These are phyloP conservation scores for Lachnellula arida DNA, from an alignment of 2,329 filamentous ascomycete genomes.

Conservation along the genomic window DNA sequence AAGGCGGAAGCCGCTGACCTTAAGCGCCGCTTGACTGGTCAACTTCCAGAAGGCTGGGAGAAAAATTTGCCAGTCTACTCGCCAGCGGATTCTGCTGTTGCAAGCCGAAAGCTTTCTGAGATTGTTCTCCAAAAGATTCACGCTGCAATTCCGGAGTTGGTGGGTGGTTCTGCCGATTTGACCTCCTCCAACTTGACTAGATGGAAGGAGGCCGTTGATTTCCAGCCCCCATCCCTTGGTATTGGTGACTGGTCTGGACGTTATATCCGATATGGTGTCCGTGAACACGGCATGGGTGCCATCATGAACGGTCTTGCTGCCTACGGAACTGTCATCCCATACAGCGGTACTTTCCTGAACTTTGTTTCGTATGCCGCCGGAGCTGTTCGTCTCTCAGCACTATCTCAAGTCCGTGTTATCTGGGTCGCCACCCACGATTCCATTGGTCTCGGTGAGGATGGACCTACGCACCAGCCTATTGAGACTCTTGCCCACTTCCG, in stretches of 20 bases:
- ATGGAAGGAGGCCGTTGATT: conserved; percentile 96
- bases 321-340: conserved; percentile 92
- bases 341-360: conserved; percentile 96
- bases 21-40: conserved; percentile 69
- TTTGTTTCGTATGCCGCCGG: conserved; percentile 98
- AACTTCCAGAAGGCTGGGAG: conserved; percentile 95
- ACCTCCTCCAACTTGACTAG: conserved; percentile 98
- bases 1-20: conserved; percentile 77
- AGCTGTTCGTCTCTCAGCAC: conserved; percentile 86
- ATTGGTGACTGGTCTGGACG: conserved; percentile 89
- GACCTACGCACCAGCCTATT: conserved; percentile 97
- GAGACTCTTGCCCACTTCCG: conserved; percentile 98
- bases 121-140: conserved; percentile 86
- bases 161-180: conserved; percentile 95
- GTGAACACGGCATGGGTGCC: conserved; percentile 87
- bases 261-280: conserved; percentile 89
- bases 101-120: conserved; percentile 95
- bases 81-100: conserved; percentile 75
- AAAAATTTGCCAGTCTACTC: conserved; percentile 90
- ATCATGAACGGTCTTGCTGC: conserved; percentile 94
- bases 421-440: conserved; percentile 98
- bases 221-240: conserved; percentile 82
- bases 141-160: conserved; percentile 75
- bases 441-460: conserved; percentile 97
- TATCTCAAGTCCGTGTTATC: conserved; percentile 87